A percentile compares a stretch with the other conserved stretches of the same genome.
phyloP scores from a whole-genome alignment of 352 stramenopile species.

The Phytophthora fragariae region DNA sequence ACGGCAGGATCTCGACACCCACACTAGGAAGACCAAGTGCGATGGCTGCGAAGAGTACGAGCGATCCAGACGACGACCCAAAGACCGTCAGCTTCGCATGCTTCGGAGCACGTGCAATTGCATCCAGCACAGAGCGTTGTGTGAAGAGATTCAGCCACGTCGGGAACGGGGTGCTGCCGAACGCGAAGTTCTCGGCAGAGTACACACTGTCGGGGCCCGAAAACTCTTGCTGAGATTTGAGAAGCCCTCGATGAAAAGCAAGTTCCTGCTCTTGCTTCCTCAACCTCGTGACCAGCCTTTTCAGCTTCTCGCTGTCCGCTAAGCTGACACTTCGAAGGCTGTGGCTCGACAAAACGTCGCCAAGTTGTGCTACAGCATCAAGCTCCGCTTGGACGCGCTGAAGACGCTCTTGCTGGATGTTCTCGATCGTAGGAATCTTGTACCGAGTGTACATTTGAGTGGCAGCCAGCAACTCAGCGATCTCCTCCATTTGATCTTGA shows the following conservation, averaged over 20 bases:
- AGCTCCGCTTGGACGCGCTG: conserved; percentile 22
- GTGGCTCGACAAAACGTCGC: conserved; percentile 19
- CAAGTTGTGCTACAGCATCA: conserved; percentile 19
- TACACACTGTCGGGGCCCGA: conserved; percentile 32
- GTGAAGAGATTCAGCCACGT: conserved; percentile 54
- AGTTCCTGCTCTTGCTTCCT: conserved; percentile 45
- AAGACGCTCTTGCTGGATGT: conserved; percentile 19
- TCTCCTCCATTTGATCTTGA: conserved; percentile 21
- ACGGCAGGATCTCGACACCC: conserved; percentile 65
- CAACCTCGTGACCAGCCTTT: conserved; percentile 29
- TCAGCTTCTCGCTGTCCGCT: conserved; percentile 10
- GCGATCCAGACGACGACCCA: conserved; percentile 61
- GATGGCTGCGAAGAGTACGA: conserved; percentile 61
- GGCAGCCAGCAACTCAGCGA: conserved; percentile 13
- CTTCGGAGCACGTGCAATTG: conserved; percentile 5
- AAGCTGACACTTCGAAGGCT: not conserved
- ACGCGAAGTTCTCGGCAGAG: conserved; percentile 60
- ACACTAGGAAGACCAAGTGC: conserved; percentile 33
- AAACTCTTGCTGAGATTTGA: conserved; percentile 34
- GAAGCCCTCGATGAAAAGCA: conserved; percentile 41
- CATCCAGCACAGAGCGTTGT: conserved; percentile 15
- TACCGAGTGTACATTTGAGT: conserved; percentile 15
- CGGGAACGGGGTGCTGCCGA: conserved; percentile 59
- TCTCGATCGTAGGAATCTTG: conserved; percentile 24
- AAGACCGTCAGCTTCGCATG: conserved; percentile 46